Evolutionary conservation across 2,329 filamentous ascomycete species (phyloP).

Genomic region (Beauveria sp.): DNA sequence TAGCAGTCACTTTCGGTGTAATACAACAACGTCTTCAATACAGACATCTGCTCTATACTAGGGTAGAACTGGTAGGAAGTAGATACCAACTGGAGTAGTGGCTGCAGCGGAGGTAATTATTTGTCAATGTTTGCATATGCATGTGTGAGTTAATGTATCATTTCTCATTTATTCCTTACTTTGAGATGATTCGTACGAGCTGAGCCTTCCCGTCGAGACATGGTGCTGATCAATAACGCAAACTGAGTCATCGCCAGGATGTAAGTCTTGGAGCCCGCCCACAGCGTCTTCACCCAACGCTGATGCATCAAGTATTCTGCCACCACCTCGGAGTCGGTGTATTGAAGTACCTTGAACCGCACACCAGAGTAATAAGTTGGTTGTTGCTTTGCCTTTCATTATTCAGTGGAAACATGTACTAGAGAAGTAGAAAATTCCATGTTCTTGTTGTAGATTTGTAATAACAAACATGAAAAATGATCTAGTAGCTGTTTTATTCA

Average conservation of each 20-base stretch:
- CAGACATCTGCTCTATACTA: background rate
- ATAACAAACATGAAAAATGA: too few relatives aligned
- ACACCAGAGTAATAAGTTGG: too few relatives aligned
- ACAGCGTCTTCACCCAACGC: background rate
- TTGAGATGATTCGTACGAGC: background rate
- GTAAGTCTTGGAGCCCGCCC: background rate
- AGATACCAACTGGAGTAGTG: background rate
- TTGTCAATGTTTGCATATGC: background rate
- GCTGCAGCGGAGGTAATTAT: background rate
- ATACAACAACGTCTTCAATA: background rate
- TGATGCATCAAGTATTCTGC: background rate
- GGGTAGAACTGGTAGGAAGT: background rate
- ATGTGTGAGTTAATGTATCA: background rate
- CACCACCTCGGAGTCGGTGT: background rate
- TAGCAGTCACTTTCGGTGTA: background rate
- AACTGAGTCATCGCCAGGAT: background rate
- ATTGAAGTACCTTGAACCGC: background rate
- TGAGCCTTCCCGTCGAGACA: background rate
- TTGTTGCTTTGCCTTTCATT: too few relatives aligned
- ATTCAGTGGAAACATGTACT: too few relatives aligned
- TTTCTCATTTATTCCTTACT: background rate
- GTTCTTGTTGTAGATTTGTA: too few relatives aligned
- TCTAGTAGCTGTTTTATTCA: too few relatives aligned
- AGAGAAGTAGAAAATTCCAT: too few relatives aligned
- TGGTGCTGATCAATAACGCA: background rate